phyloP scores from a whole-genome alignment of 2,329 filamentous ascomycete genomes.

The Monosporascus ibericus region DNA sequence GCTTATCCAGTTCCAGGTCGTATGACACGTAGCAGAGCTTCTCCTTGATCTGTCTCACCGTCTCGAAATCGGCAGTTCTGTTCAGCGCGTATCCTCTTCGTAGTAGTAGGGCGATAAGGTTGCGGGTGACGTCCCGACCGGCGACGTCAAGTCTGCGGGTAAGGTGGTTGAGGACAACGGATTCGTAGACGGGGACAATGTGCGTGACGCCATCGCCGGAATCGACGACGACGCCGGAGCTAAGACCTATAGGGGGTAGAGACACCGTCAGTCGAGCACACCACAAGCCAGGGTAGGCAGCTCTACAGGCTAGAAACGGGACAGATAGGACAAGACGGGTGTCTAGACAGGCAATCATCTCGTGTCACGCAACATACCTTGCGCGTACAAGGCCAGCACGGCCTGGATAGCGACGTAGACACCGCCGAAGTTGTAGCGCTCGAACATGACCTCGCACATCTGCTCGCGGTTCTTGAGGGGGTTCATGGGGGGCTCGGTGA shows the following conservation, averaged over 20 bases:
- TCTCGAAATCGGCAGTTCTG: constrained; percentile 97
- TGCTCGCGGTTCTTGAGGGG: constrained; percentile 93
- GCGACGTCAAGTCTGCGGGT: constrained; percentile 92
- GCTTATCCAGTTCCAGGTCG: constrained; percentile 92
- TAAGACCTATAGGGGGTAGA: constrained; percentile 54
- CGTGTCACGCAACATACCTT: constrained; percentile 53
- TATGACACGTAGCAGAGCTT: constrained; percentile 99
- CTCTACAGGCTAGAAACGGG: neutral
- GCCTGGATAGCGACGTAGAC: constrained; percentile 98
- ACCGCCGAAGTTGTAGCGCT: constrained; percentile 90
- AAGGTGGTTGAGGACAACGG: constrained; percentile 93
- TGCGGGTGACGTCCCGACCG: constrained; percentile 94
- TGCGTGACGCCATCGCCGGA: constrained; percentile 98
- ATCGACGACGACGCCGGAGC: constrained; percentile 95
- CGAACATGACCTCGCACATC: constrained; percentile 99
- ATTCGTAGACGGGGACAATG: constrained; percentile 98
- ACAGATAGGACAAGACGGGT: neutral
- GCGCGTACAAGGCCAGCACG: constrained; percentile 90
- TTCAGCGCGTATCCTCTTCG: constrained; percentile 95
- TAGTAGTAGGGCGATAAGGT: constrained; percentile 89
- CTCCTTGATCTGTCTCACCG: constrained; percentile 98
- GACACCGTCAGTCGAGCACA: neutral
- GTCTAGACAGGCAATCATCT: neutral
- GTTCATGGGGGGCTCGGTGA: constrained; percentile 97
- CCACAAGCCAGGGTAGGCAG: neutral